Evolutionary conservation across 495 filamentous ascomycete species (phyloP), one percentile per base, ranked within the genome.

Genomic region (Trichoderma orchidacearum): DNA sequence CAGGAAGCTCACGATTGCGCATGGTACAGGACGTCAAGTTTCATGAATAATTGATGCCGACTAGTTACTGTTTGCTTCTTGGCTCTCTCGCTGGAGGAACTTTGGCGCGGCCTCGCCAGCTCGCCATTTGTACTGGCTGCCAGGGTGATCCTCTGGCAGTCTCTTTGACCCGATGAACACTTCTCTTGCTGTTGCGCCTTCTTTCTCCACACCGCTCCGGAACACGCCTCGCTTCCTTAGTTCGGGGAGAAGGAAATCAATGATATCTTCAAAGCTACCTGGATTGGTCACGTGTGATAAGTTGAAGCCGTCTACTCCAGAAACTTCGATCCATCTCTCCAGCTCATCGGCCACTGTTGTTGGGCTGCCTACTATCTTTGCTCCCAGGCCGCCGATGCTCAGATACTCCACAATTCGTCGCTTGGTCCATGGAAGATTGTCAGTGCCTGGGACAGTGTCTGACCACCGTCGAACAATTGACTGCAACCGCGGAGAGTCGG

Each of bases 221-320:
- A 69, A 71, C 8, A 73, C 23, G 5, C 72, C 71, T 25, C 73
- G 62, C 27, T 64, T 63, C 32, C 70, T 61, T 18, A 75, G 54
- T 58, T 72, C 72, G 8, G 73, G 73, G 9, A 76, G 62, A 53
- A 76, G 57, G 17, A 74, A 59, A 48, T 76, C 71, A 29, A 76
- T 70, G 15, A 76, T 60, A 15, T 76, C 73, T 57, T 72, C 70
- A 32, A 72, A 76, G 7, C 69, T 68, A 11, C 71, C 72, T 9
- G 72, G 72, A 25, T 70, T 73, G 0, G 71, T 72, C 12, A 74
- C 71, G 57, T 72, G 69, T 8, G 61, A 66, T 29, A 84, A 61
- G 51, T 83, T 85, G 61, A 84, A 85, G 18, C 81, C 82, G 67
- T 86, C 82, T 13, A 85, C 69, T 64, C 83, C 81, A 0, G 77